phyloP scores from a whole-genome alignment of 495 filamentous ascomycete species.

The Penicillium cataractarum region DNA sequence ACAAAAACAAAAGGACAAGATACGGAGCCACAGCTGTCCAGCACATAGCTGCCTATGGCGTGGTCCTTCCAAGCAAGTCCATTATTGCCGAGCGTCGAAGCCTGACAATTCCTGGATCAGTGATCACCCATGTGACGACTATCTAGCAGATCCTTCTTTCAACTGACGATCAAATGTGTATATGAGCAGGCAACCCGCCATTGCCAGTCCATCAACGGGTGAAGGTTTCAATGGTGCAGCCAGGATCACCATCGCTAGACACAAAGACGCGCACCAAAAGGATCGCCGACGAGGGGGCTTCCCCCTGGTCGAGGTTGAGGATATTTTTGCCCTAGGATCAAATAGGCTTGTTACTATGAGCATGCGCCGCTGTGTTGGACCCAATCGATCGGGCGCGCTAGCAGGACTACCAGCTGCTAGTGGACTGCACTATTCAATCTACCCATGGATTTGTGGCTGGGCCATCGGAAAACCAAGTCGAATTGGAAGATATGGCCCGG shows the following conservation, averaged over 20 bases:
- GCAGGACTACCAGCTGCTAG: constrained; percentile 23
- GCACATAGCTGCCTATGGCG: not conserved
- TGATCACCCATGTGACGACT: not conserved
- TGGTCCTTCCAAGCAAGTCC: not conserved
- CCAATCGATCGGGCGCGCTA: constrained; percentile 19
- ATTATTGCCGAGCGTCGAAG: not conserved
- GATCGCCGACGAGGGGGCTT: constrained; percentile 15
- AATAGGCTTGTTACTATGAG: constrained; percentile 4
- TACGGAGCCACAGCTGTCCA: not conserved
- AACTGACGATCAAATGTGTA: not conserved
- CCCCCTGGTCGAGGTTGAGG: not conserved
- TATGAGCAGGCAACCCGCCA: constrained; percentile 1
- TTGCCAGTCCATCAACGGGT: not conserved
- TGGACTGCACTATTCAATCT: constrained; percentile 27
- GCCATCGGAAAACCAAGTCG: constrained; percentile 7
- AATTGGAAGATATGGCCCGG: constrained; percentile 1
- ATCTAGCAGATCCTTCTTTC: not conserved
- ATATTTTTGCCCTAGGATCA: not conserved
- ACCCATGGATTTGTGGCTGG: constrained; percentile 19
- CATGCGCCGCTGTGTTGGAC: constrained; percentile 9
- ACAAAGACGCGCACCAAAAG: not conserved
- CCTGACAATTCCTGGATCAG: not conserved
- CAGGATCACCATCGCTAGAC: not conserved
- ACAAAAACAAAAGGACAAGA: not conserved
- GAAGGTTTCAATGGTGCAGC: constrained; percentile 1